phyloP scores from a whole-genome alignment of 2,329 filamentous ascomycete genomes.

The Rachicladosporium sp. region DNA sequence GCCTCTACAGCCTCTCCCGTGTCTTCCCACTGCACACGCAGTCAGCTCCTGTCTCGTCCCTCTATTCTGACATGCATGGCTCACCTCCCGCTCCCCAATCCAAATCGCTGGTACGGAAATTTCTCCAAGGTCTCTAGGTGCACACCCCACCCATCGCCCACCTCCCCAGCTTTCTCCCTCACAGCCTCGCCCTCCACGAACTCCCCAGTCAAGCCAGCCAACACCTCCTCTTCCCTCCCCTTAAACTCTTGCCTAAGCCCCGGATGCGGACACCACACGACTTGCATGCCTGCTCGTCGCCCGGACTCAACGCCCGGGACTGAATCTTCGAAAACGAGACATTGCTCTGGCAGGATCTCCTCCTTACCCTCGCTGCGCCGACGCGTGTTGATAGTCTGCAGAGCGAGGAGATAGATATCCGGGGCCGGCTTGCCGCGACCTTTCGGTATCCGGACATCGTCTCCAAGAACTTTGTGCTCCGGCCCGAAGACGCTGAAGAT shows the following conservation, averaged over 20 bases:
- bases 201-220: constrained; percentile 70
- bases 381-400: constrained; percentile 70
- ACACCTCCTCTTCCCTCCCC: constrained; percentile 65
- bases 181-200: constrained; percentile 42
- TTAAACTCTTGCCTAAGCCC: constrained; percentile 63
- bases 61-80: too few species aligned
- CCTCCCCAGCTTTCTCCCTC: constrained; percentile 33
- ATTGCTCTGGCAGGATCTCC: constrained; percentile 67
- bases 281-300: constrained; percentile 83
- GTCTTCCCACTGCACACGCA: too few species aligned
- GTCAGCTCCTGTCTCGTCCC: too few species aligned
- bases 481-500: constrained; percentile 50
- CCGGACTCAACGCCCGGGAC: constrained; percentile 88
- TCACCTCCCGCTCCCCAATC: too few species aligned
- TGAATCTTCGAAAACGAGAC: constrained; percentile 90
- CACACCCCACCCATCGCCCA: constrained; percentile 50
- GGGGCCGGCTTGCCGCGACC: constrained; percentile 89
- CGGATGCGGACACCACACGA: constrained; percentile 81
- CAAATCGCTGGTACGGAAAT: constrained; percentile 41
- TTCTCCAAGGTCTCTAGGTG: constrained; percentile 41
- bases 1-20: too few species aligned
- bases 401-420: constrained; percentile 82
- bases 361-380: constrained; percentile 45
- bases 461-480: constrained; percentile 67
- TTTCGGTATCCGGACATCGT: constrained; percentile 62